A percentile compares a stretch with the other conserved stretches of the same genome.
phyloP scores from a whole-genome alignment of 2,329 filamentous ascomycete species.

The Pseudocercospora cruenta region DNA sequence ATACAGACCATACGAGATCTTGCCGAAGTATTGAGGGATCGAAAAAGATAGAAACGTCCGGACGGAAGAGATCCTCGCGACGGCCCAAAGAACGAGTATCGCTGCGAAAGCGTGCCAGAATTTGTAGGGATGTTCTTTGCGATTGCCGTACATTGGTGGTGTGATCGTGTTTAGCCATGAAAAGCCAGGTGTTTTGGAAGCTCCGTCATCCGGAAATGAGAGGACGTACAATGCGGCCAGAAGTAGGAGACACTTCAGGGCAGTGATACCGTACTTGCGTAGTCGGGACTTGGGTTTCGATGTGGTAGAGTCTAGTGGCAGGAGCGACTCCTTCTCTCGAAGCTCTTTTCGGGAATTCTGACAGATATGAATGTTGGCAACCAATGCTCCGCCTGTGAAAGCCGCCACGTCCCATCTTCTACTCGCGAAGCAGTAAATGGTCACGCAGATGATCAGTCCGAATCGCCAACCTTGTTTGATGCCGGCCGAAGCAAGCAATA shows the following conservation, averaged over 20 bases:
- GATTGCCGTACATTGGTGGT: neutral
- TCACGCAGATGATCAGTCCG: conserved; percentile 12
- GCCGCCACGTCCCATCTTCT: conserved; percentile 21
- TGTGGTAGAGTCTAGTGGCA: neutral
- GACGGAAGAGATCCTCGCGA: conserved; percentile 6
- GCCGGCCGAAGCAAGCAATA: conserved; percentile 15
- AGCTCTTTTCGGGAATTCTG: neutral
- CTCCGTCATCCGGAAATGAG: conserved; percentile 20
- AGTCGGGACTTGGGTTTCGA: neutral
- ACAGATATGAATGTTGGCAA: conserved; percentile 16
- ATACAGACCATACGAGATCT: conserved; percentile 22
- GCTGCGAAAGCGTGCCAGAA: conserved; percentile 18
- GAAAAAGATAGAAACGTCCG: conserved; percentile 4
- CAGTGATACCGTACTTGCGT: neutral
- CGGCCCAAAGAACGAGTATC: conserved; percentile 13
- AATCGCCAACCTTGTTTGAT: conserved; percentile 18
- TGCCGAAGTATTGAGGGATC: conserved; percentile 22
- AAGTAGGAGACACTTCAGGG: conserved; percentile 17
- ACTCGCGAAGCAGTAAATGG: conserved; percentile 5
- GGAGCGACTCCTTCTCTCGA: neutral
- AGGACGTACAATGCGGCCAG: conserved; percentile 15
- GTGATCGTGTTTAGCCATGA: conserved; percentile 1
- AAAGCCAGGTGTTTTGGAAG: conserved; percentile 16
- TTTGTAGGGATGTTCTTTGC: conserved; percentile 6
- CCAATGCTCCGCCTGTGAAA: conserved; percentile 21